Base-by-base conservation (phyloP, 805 yeast genomes). In the Cyberlindnera mississippiensis region DNA sequence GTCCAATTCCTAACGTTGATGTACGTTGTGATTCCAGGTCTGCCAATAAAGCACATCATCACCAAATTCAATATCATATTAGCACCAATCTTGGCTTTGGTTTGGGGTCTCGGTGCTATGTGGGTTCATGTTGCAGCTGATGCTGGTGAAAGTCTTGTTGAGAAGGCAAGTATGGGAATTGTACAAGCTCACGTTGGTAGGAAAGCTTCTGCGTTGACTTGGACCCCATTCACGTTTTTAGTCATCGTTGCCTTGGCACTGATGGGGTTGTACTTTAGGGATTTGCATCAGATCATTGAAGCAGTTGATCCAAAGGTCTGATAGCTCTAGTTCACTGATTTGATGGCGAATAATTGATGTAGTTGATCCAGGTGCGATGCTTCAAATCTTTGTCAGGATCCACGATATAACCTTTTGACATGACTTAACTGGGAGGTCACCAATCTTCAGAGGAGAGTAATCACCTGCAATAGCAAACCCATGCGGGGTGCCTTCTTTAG, bases 31-130 rank as follows among this genome's bases (percentile, higher is more conserved):
- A 46, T 78, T 5, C 83, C 85, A 2, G 64, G 69, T 12, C 46
- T 79, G 11, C 87, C 87, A 4, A 56, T 37, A 33, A 67, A 55
- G 43, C 16, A 41, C 13, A 26, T 51, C 12, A 39, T 65, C 17
- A 60, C 51, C 44, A 61, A 49, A 39, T 51, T 53, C 20, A 56
- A 52, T 38, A 55, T 66, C 45, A 50, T 52, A 5, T 45, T 73
- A 20, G 60, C 73, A 15, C 58, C 68, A 0, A 44, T 63, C 0
- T 50, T 68, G 35, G 64, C 69, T 5, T 55, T 80, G 3, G 33
- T 79, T 2, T 80, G 85, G 83, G 85, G 84, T 0, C 60, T 79
- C 22, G 85, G 85, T 2, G 67, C 85, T 1, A 78, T 80, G 75
- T 72, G 84, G 66, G 72, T 72, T 37, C 79, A 77, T 51, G 77